These are phyloP conservation scores for Penicillium soppii DNA, from an alignment of 495 filamentous ascomycete genomes.

Conservation along the genomic window DNA sequence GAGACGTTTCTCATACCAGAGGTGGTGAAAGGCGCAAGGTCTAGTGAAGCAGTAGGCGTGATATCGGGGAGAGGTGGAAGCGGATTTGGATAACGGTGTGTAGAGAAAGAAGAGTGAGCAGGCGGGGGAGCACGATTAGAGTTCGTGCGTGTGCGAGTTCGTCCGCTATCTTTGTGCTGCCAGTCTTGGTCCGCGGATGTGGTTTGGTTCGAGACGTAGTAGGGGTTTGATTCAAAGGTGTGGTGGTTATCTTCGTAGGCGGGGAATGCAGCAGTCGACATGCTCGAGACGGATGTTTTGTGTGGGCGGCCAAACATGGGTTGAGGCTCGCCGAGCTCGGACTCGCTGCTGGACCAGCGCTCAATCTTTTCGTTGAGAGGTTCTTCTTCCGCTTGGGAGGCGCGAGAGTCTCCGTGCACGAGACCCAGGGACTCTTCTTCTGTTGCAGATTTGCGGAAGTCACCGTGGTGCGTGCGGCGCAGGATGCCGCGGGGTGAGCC, in stretches of 20 bases:
- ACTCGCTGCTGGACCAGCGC: slow-evolving; percentile 30
- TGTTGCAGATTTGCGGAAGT: slow-evolving; percentile 53
- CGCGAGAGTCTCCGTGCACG: slow-evolving; percentile 67
- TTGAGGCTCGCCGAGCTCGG: slow-evolving; percentile 19
- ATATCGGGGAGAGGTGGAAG: slow-evolving; percentile 31
- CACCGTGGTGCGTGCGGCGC: slow-evolving; percentile 43
- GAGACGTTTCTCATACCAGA: slow-evolving; percentile 18
- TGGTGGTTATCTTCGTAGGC: slow-evolving; percentile 35
- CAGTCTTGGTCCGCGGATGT: slow-evolving; percentile 11
- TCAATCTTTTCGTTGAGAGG: slow-evolving; percentile 33
- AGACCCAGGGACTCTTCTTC: slow-evolving; percentile 90
- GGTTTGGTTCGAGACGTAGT: slow-evolving; percentile 22
- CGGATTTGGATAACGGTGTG: slow-evolving; percentile 28
- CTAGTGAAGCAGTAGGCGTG: slow-evolving; percentile 3
- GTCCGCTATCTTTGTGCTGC: slow-evolving; percentile 4
- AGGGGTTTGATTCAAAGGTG: slow-evolving; percentile 19
- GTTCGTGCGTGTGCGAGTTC: slow-evolving; percentile 20
- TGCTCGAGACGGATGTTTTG: slow-evolving; percentile 27
- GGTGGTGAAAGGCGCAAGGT: not conserved
- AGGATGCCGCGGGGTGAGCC: slow-evolving; percentile 36
- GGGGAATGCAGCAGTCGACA: slow-evolving; percentile 34
- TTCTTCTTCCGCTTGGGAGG: slow-evolving; percentile 21
- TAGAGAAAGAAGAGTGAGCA: slow-evolving; percentile 27
- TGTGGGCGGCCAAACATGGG: slow-evolving; percentile 25
- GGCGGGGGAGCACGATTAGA: slow-evolving; percentile 24